Percentiles rank a stretch among this genome's conserved stretches.
Conservation (phyloP, 1,284 basidiomycete species). For the Papiliotrema terrestris region DNA sequence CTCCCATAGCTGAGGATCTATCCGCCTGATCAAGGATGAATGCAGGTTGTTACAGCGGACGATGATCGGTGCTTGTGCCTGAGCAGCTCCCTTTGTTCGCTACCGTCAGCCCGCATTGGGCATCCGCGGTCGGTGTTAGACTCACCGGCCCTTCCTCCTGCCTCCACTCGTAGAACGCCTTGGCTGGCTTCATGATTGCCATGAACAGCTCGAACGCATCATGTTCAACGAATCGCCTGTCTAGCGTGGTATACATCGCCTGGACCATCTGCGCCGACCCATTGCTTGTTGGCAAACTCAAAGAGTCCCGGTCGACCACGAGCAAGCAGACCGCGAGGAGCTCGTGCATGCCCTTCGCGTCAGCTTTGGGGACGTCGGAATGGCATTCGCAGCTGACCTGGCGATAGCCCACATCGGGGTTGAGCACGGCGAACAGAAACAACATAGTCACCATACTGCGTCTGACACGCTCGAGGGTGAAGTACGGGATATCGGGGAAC, state of each 20-base stretch:
- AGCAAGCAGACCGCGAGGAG: slow-evolving; percentile 78
- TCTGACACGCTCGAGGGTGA: slow-evolving; percentile 69
- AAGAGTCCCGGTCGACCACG: slow-evolving; percentile 72
- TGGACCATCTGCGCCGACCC: slow-evolving; percentile 2
- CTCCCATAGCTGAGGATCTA: slow-evolving; percentile 76
- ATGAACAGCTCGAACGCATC: slow-evolving; percentile 81
- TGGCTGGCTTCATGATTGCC: slow-evolving; percentile 69
- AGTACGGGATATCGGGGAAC: slow-evolving; percentile 89
- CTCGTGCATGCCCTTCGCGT: slow-evolving; percentile 89
- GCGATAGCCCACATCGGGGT: slow-evolving; percentile 79
- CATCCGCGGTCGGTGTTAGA: neutral
- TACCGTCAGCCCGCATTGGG: neutral
- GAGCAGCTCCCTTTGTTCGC: neutral
- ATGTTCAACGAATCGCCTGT: slow-evolving; percentile 47
- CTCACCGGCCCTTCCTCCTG: slow-evolving; percentile 46
- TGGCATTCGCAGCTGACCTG: slow-evolving; percentile 30
- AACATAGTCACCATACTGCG: slow-evolving; percentile 77
- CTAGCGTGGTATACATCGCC: slow-evolving; percentile 38
- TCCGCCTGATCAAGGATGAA: slow-evolving; percentile 63
- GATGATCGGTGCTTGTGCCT: slow-evolving; percentile 68
- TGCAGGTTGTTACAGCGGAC: slow-evolving; percentile 74
- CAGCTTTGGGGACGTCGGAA: neutral
- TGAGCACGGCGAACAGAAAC: slow-evolving; percentile 71
- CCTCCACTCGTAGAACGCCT: slow-evolving; percentile 87
- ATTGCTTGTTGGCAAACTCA: neutral